Percentiles rank a stretch among this genome's conserved stretches.
Evolutionary conservation across 2,329 filamentous ascomycete species (phyloP).

Genomic region (Aspergillus ochraceus): DNA sequence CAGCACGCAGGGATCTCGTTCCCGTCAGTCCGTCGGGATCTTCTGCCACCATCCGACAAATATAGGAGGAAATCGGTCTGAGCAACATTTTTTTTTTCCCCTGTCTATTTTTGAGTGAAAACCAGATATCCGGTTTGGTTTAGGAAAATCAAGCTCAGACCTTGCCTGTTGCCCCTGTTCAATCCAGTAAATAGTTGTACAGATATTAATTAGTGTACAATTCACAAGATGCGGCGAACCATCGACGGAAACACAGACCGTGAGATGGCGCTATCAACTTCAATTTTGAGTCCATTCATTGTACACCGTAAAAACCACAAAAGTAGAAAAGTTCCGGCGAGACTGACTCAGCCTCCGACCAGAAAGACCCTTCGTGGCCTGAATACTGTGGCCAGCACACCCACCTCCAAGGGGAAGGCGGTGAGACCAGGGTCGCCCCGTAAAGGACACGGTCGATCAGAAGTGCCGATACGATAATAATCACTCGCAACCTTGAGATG

Average conservation of each 20-base stretch:
- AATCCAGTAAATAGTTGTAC: conserved; percentile 1
- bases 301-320: too few relatives aligned
- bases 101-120: not conserved
- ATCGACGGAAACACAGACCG: not conserved
- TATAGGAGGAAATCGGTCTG: not conserved
- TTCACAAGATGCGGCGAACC: not conserved
- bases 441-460: conserved; percentile 43
- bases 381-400: not conserved
- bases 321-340: not conserved
- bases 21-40: not conserved
- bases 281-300: not conserved
- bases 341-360: not conserved
- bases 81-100: not conserved
- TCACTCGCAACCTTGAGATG: conserved; percentile 18
- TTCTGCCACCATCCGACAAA: not conserved
- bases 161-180: conserved; percentile 1
- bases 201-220: not conserved
- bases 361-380: not conserved
- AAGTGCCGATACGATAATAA: conserved; percentile 27
- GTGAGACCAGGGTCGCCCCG: conserved; percentile 19
- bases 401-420: conserved; percentile 23
- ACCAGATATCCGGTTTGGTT: not conserved
- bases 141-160: conserved; percentile 9
- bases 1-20: not conserved
- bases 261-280: not conserved